These are phyloP conservation scores for Conoideocrella luteorostrata DNA, from an alignment of 2,329 filamentous ascomycete species.

Conservation along the genomic window DNA sequence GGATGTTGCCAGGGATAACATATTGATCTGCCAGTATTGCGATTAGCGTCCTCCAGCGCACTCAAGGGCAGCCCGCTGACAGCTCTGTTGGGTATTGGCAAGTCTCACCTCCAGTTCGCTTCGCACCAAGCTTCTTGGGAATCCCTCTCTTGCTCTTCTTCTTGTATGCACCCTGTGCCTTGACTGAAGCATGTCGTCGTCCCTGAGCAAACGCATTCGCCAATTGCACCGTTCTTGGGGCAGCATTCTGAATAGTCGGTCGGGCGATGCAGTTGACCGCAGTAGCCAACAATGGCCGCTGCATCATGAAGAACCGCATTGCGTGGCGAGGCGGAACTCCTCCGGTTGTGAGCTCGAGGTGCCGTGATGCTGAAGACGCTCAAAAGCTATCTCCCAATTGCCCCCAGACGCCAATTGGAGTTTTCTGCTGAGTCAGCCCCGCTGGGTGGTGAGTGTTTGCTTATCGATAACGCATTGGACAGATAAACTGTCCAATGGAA, in stretches of 20 bases:
- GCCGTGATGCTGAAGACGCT: not conserved
- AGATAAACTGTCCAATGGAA: too few relatives aligned
- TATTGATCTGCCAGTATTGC: slow-evolving; percentile 67
- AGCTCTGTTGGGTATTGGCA: too few relatives aligned
- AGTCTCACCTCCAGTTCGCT: slow-evolving; percentile 80
- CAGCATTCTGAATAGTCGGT: not conserved
- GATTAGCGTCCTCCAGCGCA: too few relatives aligned
- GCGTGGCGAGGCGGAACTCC: slow-evolving; percentile 13
- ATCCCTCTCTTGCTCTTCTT: slow-evolving; percentile 52
- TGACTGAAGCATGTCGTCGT: slow-evolving; percentile 51
- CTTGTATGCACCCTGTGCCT: slow-evolving; percentile 64
- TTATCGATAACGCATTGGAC: slow-evolving; percentile 6
- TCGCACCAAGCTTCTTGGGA: slow-evolving; percentile 84
- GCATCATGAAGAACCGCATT: slow-evolving; percentile 42
- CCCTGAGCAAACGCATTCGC: slow-evolving; percentile 40
- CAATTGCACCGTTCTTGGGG: slow-evolving; percentile 18
- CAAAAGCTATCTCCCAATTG: not conserved
- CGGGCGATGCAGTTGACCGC: slow-evolving; percentile 12
- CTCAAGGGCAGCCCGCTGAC: too few relatives aligned
- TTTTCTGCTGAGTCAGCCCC: slow-evolving; percentile 7
- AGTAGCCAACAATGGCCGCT: slow-evolving; percentile 39
- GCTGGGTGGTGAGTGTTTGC: too few relatives aligned
- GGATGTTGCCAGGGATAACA: slow-evolving; percentile 93
- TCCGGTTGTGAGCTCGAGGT: not conserved
- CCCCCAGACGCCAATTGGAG: slow-evolving; percentile 7